These are phyloP conservation scores for Mariannaea sp. DNA, from an alignment of 2,329 filamentous ascomycete genomes.

Conservation along the genomic window DNA sequence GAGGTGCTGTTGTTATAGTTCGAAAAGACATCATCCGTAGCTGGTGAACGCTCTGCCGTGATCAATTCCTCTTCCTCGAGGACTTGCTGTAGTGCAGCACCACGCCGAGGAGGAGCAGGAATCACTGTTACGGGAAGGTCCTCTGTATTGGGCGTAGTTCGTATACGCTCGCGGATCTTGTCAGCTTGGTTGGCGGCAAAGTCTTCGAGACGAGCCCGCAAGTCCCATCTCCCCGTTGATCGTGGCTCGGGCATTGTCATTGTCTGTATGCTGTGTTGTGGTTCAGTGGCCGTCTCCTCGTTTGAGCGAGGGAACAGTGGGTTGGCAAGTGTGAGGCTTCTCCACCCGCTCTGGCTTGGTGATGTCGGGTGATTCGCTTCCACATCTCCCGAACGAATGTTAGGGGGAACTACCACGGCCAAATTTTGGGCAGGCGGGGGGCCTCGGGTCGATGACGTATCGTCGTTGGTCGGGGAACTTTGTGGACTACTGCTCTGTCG, in stretches of 20 bases:
- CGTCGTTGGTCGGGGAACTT: constrained; percentile 35
- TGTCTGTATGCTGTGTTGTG: constrained; percentile 9
- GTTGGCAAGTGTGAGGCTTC: constrained; percentile 27
- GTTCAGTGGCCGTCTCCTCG: constrained; percentile 21
- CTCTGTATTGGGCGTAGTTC: constrained; percentile 58
- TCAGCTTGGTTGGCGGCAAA: constrained; percentile 67
- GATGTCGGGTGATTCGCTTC: constrained; percentile 35
- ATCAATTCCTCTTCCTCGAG: constrained; percentile 56
- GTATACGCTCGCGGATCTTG: constrained; percentile 60
- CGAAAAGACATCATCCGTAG: constrained; percentile 19
- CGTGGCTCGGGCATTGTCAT: constrained; percentile 10
- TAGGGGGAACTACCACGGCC: constrained; percentile 23
- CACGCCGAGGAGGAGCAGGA: constrained; percentile 63
- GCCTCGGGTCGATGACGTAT: constrained; percentile 29
- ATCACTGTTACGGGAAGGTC: constrained; percentile 64
- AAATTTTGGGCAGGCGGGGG: constrained; percentile 31
- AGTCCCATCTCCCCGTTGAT: constrained; percentile 54
- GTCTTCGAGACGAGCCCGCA: constrained; percentile 61
- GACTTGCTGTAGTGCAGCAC: constrained; percentile 60
- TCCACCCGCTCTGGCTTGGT: constrained; percentile 38
- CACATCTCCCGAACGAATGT: constrained; percentile 30
- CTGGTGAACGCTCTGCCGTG: constrained; percentile 22
- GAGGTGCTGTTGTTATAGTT: constrained; percentile 32
- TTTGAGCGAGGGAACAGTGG: constrained; percentile 21
- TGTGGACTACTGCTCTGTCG: constrained; percentile 43